Evolutionary conservation across 2,329 filamentous ascomycete genomes (phyloP), one percentile per base, ranked within the genome.

Genomic region (Clarireedia monteithiana): DNA sequence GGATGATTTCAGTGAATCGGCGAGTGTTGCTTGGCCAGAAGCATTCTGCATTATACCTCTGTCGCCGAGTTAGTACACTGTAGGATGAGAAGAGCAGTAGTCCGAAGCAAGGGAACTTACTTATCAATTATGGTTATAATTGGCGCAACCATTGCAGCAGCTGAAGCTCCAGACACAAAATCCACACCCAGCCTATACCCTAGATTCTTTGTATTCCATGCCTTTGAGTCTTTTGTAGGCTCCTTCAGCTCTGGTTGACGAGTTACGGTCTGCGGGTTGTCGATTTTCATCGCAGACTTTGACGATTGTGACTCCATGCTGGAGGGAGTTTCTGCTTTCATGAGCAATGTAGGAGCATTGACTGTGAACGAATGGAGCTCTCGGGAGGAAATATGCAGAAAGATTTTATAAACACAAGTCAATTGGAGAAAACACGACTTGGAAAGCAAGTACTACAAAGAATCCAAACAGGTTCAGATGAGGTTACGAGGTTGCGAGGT

Each of bases 81-180:
- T 53, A 20, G 38, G 36, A 39, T 46, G 54, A n/a, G 17, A 20
- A 46, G 47, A 26, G 57, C 59, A 56, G 7, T 36, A 39, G 15
- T 20, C 38, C n/a, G 24, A 30, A 17, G 30, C 5, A 26, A 20
- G 15, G 30, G 36, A 20, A 66, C 74, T 58, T 74, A 91, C 88
- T 86, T 83, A 71, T 96, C 91, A 71, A 96, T 94, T 62, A 94
- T 86, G 39, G 87, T 88, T 60, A 96, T 92, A 40, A 95, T 69
- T 1, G 91, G 91, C 54, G 91, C 89, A 48, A 96, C 86, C 59
- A 94, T 74, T 6, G 79, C 80, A 2, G 86, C 89, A 10, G 91
- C 89, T 47, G 81, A 79, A 2, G 81, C 78, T 1, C 89, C 91
- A 65, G 86, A 85, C 46, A 80, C 70, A 23, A 81, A 71, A 73